A percentile compares a stretch with the other conserved stretches of the same genome.
phyloP scores from a whole-genome alignment of 139 green algal genomes.

The Coelastrella sp. region DNA sequence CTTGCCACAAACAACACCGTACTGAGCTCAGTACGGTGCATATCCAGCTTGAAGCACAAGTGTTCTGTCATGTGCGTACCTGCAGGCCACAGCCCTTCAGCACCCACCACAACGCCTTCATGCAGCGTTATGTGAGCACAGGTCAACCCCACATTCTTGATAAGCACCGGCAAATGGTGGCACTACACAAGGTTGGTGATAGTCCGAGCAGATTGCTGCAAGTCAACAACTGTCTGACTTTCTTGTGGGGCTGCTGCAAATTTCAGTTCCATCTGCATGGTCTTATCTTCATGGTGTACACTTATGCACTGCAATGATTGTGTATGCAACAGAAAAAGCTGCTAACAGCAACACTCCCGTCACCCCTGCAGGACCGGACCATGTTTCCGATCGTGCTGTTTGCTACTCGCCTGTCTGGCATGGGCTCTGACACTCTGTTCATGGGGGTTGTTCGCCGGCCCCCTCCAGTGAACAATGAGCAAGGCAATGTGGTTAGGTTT shows the following conservation, averaged over 20 bases:
- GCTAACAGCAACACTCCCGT: too few relatives aligned
- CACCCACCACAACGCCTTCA: constrained; percentile 58
- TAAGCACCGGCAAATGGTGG: constrained; percentile 36
- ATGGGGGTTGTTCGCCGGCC: background rate
- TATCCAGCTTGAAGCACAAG: too few relatives aligned
- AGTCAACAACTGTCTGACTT: too few relatives aligned
- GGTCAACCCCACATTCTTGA: constrained; percentile 31
- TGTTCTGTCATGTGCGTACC: too few relatives aligned
- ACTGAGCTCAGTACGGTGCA: too few relatives aligned
- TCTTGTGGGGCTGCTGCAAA: too few relatives aligned
- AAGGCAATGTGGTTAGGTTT: background rate
- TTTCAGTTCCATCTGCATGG: too few relatives aligned
- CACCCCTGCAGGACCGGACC: background rate
- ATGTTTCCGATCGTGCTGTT: constrained; percentile 25
- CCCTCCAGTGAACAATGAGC: background rate
- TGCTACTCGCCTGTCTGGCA: background rate
- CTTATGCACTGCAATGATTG: too few relatives aligned
- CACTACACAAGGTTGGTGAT: constrained; percentile 44
- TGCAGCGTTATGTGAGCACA: constrained; percentile 27
- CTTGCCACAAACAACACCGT: too few relatives aligned
- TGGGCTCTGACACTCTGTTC: constrained; percentile 12
- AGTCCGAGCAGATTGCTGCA: background rate
- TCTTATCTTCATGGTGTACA: too few relatives aligned
- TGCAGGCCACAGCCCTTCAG: constrained; percentile 65
- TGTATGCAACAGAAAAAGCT: too few relatives aligned